A percentile compares a stretch with the other conserved stretches of the same genome.
phyloP scores from a whole-genome alignment of 1,139 yeast species.

The Debaryomyces robertsiae region DNA sequence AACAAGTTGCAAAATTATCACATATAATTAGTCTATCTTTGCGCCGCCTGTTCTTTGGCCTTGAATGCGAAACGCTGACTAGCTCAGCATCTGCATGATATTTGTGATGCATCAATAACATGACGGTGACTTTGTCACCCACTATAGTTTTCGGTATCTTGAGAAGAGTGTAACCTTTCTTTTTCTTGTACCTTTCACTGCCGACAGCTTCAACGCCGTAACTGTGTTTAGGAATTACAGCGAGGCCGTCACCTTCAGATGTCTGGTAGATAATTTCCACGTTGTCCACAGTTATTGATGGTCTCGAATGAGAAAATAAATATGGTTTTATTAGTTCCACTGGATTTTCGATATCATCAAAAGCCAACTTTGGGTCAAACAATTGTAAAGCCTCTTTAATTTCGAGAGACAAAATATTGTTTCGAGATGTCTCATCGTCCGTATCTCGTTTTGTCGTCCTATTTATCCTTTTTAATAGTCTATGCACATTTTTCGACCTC shows the following conservation, averaged over 20 bases:
- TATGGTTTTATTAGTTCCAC: constrained; percentile 30
- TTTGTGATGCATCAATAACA: constrained; percentile 32
- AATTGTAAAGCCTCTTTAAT: constrained; percentile 25
- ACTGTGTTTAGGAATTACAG: constrained; percentile 29
- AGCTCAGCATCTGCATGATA: constrained; percentile 36
- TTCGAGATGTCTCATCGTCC: constrained; percentile 30
- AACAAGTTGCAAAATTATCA: constrained; percentile 74
- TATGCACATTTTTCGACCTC: not conserved
- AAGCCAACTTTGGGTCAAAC: constrained; percentile 13
- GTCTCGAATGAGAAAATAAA: constrained; percentile 26
- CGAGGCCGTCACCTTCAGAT: constrained; percentile 44
- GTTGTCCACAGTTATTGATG: constrained; percentile 20
- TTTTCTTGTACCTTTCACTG: constrained; percentile 16
- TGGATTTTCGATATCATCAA: constrained; percentile 25
- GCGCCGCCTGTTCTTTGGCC: constrained; percentile 20
- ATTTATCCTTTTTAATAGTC: constrained; percentile 7
- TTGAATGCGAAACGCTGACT: constrained; percentile 20
- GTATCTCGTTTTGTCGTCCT: constrained; percentile 31
- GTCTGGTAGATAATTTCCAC: constrained; percentile 34
- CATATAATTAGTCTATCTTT: constrained; percentile 48
- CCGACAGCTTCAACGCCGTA: constrained; percentile 21
- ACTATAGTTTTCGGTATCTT: constrained; percentile 41
- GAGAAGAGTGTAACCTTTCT: constrained; percentile 27
- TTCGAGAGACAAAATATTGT: constrained; percentile 28
- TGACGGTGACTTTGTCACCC: constrained; percentile 40